Conservation (phyloP, 2,329 filamentous ascomycete species). For the Pseudopyricularia cyperi region DNA sequence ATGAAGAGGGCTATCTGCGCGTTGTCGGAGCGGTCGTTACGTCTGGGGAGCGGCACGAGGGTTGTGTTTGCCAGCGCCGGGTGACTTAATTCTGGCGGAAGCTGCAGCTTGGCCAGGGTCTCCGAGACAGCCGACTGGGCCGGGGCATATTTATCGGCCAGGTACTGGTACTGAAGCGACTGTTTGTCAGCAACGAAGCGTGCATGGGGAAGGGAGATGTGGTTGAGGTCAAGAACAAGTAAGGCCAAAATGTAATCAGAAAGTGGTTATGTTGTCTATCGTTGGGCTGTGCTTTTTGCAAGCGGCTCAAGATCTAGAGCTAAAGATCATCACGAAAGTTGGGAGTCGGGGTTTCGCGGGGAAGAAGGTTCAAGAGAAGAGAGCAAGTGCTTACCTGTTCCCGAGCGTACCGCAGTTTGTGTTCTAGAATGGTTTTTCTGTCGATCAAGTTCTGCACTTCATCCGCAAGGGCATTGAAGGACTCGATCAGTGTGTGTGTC, state of each 20-base stretch:
- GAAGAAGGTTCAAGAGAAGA: not conserved
- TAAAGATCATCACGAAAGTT: conserved; percentile 40
- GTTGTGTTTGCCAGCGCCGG: conserved; percentile 32
- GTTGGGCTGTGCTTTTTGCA: conserved; percentile 27
- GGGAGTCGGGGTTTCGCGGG: not conserved
- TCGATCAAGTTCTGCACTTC: conserved; percentile 51
- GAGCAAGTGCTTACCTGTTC: conserved; percentile 40
- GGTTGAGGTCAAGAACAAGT: conserved; percentile 8
- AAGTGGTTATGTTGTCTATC: conserved; percentile 43
- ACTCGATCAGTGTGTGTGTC: conserved; percentile 47
- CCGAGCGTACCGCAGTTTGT: conserved; percentile 53
- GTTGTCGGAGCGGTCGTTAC: conserved; percentile 27
- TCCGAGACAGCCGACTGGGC: conserved; percentile 53
- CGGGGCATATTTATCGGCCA: conserved; percentile 56
- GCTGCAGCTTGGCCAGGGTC: conserved; percentile 52
- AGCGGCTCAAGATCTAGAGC: conserved; percentile 75
- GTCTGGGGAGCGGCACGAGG: conserved; percentile 41
- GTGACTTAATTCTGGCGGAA: conserved; percentile 38
- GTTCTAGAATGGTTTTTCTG: conserved; percentile 51
- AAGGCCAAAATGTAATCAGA: conserved; percentile 19
- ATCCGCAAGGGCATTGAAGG: conserved; percentile 51
- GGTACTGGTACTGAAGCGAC: conserved; percentile 40
- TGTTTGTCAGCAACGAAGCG: not conserved
- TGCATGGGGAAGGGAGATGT: conserved; percentile 3
- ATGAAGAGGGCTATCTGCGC: conserved; percentile 51